These are phyloP conservation scores for Amylocystis lapponica DNA, from an alignment of 768 basidiomycete genomes.

Conservation along the genomic window DNA sequence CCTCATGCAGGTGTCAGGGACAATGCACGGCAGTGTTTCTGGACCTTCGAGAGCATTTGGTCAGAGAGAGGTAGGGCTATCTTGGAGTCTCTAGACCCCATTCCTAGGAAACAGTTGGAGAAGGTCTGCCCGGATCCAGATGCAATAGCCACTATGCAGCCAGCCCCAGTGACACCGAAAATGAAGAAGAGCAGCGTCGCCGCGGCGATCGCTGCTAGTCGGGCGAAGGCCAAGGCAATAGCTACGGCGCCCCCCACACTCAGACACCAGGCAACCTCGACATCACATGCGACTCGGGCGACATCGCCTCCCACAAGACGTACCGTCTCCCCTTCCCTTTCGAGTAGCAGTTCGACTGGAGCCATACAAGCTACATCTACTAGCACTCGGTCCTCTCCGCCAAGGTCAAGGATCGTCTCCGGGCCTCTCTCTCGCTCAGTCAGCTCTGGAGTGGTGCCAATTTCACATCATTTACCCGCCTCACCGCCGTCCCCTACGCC, in stretches of 20 bases:
- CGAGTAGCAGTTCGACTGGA: conserved; percentile 21
- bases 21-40: conserved; percentile 64
- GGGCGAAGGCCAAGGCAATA: conserved; percentile 81
- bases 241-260: conserved; percentile 76
- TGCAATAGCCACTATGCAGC: conserved; percentile 27
- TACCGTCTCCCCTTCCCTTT: conserved; percentile 32
- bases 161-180: conserved; percentile 47
- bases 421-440: conserved; percentile 17
- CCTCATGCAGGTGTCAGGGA: conserved; percentile 77
- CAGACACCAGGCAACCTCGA: conserved; percentile 77
- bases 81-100: conserved; percentile 59
- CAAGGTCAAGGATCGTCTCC: conserved; percentile 16
- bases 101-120: conserved; percentile 77
- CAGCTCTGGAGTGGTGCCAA: conserved; percentile 14
- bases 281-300: conserved; percentile 47
- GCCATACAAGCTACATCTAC: conserved; percentile 19
- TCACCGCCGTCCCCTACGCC: conserved; percentile 22
- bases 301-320: conserved; percentile 36
- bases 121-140: conserved; percentile 70
- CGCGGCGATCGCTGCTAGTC: conserved; percentile 84
- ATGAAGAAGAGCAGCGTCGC: conserved; percentile 78
- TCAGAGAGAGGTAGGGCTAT: conserved; percentile 58
- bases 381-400: conserved; percentile 11
- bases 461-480: conserved; percentile 9
- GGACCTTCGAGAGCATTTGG: conserved; percentile 79